Conservation (phyloP, 441 rosid genomes). For the Manihot esculenta region DNA sequence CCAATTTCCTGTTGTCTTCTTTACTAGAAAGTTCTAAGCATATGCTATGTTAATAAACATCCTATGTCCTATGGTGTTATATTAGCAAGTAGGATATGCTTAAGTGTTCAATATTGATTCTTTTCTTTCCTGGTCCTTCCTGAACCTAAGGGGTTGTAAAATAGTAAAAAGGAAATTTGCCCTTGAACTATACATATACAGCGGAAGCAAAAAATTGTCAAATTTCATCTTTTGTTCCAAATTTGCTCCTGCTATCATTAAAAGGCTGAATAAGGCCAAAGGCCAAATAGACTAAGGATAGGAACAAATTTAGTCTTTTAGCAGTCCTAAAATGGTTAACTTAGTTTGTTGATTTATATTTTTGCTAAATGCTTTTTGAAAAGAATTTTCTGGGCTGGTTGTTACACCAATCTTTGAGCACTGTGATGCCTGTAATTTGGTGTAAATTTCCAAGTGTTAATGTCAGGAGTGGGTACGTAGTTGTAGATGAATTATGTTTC, state of each 20-base stretch:
- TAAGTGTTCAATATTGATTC: neutral
- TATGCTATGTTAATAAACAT: neutral
- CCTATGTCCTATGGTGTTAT: neutral
- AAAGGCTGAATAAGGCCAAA: too few relatives aligned
- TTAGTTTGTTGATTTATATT: neutral
- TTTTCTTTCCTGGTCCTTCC: neutral
- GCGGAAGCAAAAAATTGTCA: too few relatives aligned
- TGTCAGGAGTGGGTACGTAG: neutral
- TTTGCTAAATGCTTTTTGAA: neutral
- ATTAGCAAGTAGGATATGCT: neutral
- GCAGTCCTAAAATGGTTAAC: conserved; percentile 1
- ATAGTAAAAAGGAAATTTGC: too few relatives aligned
- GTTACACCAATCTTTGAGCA: neutral
- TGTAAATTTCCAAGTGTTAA: neutral
- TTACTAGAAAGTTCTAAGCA: neutral
- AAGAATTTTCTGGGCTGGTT: neutral
- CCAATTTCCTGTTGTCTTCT: neutral
- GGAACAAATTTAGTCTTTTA: too few relatives aligned
- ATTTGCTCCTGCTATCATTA: too few relatives aligned
- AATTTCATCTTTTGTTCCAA: too few relatives aligned
- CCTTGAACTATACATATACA: too few relatives aligned
- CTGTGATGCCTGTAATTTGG: neutral
- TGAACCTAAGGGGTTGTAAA: neutral
- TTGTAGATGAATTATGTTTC: neutral
- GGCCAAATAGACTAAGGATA: too few relatives aligned